phyloP scores from a whole-genome alignment of 139 green algal species.

The Chlorella sp. region DNA sequence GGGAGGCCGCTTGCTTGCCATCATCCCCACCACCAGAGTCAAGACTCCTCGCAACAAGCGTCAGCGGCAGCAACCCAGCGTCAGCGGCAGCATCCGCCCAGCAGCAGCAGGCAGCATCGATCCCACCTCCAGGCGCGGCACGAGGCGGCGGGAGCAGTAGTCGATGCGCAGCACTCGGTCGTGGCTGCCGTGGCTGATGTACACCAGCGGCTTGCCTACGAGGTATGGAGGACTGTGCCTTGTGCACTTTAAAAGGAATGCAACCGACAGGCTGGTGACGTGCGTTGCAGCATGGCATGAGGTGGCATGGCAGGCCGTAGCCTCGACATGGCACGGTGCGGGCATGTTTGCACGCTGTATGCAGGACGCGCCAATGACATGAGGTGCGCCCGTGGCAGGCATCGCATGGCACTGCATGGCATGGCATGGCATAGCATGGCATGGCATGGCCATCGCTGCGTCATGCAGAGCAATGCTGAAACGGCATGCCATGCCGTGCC shows the following conservation, averaged over 20 bases:
- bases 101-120: too few species aligned
- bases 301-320: neutral
- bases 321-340: neutral
- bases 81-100: too few species aligned
- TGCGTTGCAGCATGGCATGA: neutral
- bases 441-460: neutral
- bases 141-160: neutral
- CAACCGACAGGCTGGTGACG: neutral
- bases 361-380: too few species aligned
- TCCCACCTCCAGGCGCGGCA: slow-evolving; percentile 17
- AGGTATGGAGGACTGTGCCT: neutral
- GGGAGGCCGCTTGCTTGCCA: too few species aligned
- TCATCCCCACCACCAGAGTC: too few species aligned
- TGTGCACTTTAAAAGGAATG: neutral
- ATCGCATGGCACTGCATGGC: neutral
- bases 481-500: neutral
- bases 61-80: too few species aligned
- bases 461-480: neutral
- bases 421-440: neutral
- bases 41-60: too few species aligned
- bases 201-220: slow-evolving; percentile 18
- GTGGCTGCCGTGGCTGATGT: slow-evolving; percentile 18
- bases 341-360: too few species aligned
- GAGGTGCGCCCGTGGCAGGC: neutral
- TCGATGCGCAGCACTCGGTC: slow-evolving; percentile 30